Evolutionary conservation across 2,329 filamentous ascomycete species (phyloP), one percentile per base, ranked within the genome.

Genomic region (Epichloe elymi): DNA sequence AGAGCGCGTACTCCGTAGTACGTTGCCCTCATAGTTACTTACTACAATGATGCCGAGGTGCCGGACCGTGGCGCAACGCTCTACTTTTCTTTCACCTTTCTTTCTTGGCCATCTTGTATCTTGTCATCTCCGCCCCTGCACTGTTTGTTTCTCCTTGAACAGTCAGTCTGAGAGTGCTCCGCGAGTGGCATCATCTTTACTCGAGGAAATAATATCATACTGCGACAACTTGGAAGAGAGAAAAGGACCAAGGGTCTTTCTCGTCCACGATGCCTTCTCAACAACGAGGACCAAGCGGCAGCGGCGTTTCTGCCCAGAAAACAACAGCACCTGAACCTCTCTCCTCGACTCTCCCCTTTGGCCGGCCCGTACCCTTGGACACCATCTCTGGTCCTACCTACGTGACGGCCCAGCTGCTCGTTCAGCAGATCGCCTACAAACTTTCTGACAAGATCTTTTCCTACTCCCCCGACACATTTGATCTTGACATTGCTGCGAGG

Each of bases 391-490:
- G 91, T 15, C 87, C 91, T 58, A 93, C 87, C 51, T 98, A 98
- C 70, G 79, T 91, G 55, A 97, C 91, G 40, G 87, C 89, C 33
- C 93, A 98, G 71, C 82, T 88, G 20, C 80, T 98, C 51, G 85
- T 97, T 57, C 93, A 98, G 73, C 93, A 98, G 70, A 85, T 97
- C 57, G 88, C 91, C 54, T 98, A 95, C 72, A 80, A 87, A 56
- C 78, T 98, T 55, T 97, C 91, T 51, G 90, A 97, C 75, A 95
- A 95, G 76, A 83, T 97, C 71, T 98, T 95, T 73, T 86, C 90
- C 51, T 97, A 95, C 74, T 97, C 91, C 3, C 88, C 90, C 30
- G 87, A 95, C 63, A 86, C 88, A 14, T 97, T 96, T 63, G 87
- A 94, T 65, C 78, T 98, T 57, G 91, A 97, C 66, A 69, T 83